Base-by-base conservation (phyloP, 1,139 yeast species). In the Blastobotrys malaysiensis region DNA sequence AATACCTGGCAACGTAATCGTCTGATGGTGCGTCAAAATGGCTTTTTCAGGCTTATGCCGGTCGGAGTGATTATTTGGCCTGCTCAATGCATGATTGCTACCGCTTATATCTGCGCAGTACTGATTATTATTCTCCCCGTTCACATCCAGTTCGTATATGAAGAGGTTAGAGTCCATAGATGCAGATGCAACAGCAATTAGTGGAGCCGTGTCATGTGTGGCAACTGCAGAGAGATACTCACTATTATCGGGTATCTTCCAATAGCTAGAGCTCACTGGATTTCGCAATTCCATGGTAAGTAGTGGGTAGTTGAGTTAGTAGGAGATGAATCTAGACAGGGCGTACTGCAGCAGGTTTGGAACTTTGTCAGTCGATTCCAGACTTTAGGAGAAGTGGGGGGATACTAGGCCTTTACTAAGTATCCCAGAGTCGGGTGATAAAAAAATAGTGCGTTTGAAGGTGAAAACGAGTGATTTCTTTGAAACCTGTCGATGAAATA, bases 1-100 rank as follows among this genome's bases (percentile, higher is more conserved):
- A 45, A 87, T 84, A 56, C 82, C 80, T 1, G 93, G 89, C 47
- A 88, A 73, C 0, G 88, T 69, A 48, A 88, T 83, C 1, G 95
- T 86, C 63, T 84, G 86, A 61, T 85, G 83, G 70, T 87, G 95
- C 18, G 87, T 82, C 54, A 87, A 72, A 47, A 76, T 65, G 14
- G 54, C 43, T 11, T 51, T 47, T 36, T 54, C 55, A 11, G 57
- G 39, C 24, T 16, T 36, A 26, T 26, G 31, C 31, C 6, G 3
- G 11, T 26, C 31, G 13, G 11, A 9, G 31, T 18, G 27, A 18
- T 21, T 19, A 24, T 19, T 46, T 22, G 7, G 5, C 36, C 24
- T 18, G 14, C 21, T 13, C n/a, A 50, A 31, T 24, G 19, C 14
- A 21, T 20, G 22, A 5, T 20, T 21, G 45, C 20, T 14, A 22